Conservation (phyloP, 768 basidiomycete genomes). For the Boletus vermiculosoides region DNA sequence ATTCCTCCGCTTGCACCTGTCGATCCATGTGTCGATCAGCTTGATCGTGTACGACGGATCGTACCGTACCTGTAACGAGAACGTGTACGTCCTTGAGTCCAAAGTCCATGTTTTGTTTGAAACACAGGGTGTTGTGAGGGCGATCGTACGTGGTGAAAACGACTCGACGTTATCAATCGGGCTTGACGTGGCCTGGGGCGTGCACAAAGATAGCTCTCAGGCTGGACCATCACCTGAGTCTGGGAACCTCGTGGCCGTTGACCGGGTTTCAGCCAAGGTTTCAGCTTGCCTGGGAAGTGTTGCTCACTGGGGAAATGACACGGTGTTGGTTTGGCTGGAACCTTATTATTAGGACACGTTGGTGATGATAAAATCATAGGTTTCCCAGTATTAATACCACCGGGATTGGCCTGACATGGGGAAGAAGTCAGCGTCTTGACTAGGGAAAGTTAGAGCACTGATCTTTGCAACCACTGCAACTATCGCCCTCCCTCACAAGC, state of each 20-base stretch:
- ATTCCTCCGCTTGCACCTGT: slow-evolving; percentile 76
- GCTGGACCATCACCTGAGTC: slow-evolving; percentile 8
- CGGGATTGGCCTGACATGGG: neutral
- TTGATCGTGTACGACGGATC: neutral
- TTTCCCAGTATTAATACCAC: neutral
- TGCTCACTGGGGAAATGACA: neutral
- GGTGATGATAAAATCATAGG: neutral
- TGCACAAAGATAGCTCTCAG: slow-evolving; percentile 7
- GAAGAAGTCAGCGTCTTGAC: neutral
- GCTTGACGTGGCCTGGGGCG: neutral
- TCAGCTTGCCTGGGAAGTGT: slow-evolving; percentile 16
- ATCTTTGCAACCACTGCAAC: neutral
- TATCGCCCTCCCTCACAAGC: neutral
- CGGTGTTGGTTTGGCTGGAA: neutral
- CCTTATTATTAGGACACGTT: neutral
- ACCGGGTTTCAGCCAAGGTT: slow-evolving; percentile 14
- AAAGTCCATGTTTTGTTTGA: slow-evolving; percentile 45
- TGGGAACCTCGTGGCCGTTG: neutral
- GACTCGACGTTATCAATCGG: neutral
- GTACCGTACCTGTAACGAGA: slow-evolving; percentile 56
- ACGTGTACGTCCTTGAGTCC: slow-evolving; percentile 61
- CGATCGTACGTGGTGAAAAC: neutral
- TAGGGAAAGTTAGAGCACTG: neutral
- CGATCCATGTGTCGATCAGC: neutral
- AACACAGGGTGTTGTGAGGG: neutral